phyloP scores from a whole-genome alignment of 2,329 filamentous ascomycete genomes.

The Lasiodiplodia theobromae region DNA sequence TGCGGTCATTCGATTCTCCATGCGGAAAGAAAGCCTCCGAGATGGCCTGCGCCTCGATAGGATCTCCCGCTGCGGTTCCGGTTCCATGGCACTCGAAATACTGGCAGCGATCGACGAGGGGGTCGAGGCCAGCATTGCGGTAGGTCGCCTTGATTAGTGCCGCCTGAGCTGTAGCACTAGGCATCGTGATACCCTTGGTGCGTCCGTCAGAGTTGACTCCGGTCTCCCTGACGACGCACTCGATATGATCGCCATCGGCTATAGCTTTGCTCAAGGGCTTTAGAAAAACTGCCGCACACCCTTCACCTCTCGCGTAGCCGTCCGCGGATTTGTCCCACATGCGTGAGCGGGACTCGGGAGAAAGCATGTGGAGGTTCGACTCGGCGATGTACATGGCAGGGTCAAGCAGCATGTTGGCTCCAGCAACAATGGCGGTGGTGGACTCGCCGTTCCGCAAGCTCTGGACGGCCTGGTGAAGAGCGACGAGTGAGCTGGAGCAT shows the following conservation, averaged over 20 bases:
- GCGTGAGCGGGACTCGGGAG: slow-evolving; percentile 32
- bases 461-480: slow-evolving; percentile 34
- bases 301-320: slow-evolving; percentile 46
- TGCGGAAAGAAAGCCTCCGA: slow-evolving; percentile 10
- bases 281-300: slow-evolving; percentile 56
- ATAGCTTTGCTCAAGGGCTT: slow-evolving; percentile 58
- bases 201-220: slow-evolving; percentile 43
- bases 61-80: slow-evolving; percentile 30
- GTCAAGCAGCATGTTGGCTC: slow-evolving; percentile 6
- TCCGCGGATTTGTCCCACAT: slow-evolving; percentile 36
- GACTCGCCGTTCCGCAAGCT: not conserved
- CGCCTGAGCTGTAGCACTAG: slow-evolving; percentile 37
- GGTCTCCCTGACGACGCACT: slow-evolving; percentile 42
- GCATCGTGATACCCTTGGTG: slow-evolving; percentile 40
- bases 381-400: slow-evolving; percentile 4
- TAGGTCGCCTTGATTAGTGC: slow-evolving; percentile 45
- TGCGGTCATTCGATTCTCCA: not conserved
- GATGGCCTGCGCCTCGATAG: slow-evolving; percentile 33
- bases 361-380: slow-evolving; percentile 33
- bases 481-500: slow-evolving; percentile 37
- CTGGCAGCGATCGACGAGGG: slow-evolving; percentile 28
- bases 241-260: slow-evolving; percentile 51
- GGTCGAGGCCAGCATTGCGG: slow-evolving; percentile 42
- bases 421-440: not conserved
- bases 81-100: slow-evolving; percentile 49